Evolutionary conservation across 106 monocot species (phyloP).

Genomic region (Agapanthus africanus): DNA sequence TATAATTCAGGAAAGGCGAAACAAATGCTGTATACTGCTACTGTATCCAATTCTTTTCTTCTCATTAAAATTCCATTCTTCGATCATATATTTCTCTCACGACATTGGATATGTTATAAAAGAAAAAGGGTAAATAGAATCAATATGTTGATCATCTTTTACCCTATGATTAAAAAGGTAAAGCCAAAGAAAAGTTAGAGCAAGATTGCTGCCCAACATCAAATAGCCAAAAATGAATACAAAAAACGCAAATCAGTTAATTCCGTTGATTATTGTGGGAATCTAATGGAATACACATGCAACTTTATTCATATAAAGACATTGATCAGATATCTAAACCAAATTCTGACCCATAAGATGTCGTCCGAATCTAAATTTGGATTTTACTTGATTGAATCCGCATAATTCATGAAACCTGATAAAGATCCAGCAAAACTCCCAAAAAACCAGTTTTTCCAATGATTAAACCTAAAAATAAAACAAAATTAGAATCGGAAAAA

Average conservation of each 20-base stretch:
- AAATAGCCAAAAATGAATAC: neutral
- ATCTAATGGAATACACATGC: too few relatives aligned
- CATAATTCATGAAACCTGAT: too few relatives aligned
- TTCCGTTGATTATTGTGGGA: too few relatives aligned
- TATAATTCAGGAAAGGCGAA: neutral
- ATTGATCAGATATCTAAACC: neutral
- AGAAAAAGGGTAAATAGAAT: neutral
- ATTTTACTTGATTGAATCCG: too few relatives aligned
- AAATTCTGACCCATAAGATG: too few relatives aligned
- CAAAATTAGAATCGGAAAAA: neutral
- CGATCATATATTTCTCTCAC: neutral
- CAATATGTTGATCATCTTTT: neutral
- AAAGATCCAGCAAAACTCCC: too few relatives aligned
- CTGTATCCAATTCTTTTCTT: too few relatives aligned
- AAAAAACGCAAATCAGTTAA: too few relatives aligned
- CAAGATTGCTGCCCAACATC: neutral
- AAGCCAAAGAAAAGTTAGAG: neutral
- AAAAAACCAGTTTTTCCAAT: too few relatives aligned
- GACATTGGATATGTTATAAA: neutral
- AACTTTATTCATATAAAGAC: neutral
- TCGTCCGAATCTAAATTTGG: too few relatives aligned
- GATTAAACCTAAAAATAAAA: too few relatives aligned
- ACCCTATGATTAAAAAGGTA: neutral
- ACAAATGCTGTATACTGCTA: neutral
- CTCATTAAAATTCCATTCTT: too few relatives aligned